Conservation (phyloP, 2,329 filamentous ascomycete species). For the Fusarium sp. region DNA sequence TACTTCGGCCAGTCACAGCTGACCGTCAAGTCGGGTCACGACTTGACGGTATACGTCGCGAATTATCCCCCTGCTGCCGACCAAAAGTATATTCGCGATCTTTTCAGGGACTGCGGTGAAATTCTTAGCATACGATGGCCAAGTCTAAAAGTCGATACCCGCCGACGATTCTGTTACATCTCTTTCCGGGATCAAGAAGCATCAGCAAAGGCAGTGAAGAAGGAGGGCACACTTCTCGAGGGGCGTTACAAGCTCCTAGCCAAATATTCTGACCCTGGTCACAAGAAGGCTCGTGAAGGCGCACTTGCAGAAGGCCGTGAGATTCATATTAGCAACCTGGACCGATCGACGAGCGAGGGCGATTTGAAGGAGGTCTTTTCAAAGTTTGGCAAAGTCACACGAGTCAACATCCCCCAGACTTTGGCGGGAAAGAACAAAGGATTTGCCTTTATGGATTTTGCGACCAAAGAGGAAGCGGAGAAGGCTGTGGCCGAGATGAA, state of each 20-base stretch:
- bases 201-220: conserved; percentile 78
- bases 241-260: conserved; percentile 78
- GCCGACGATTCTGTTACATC: conserved; percentile 94
- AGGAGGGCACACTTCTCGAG: conserved; percentile 80
- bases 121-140: conserved; percentile 91
- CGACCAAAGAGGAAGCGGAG: conserved; percentile 77
- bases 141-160: conserved; percentile 89
- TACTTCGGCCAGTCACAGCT: conserved; percentile 82
- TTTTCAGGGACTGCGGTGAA: conserved; percentile 84
- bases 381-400: conserved; percentile 82
- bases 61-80: conserved; percentile 89
- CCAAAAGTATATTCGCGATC: conserved; percentile 75
- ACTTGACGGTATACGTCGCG: conserved; percentile 88
- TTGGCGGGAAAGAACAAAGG: conserved; percentile 80
- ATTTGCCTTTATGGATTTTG: conserved; percentile 85
- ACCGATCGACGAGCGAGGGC: conserved; percentile 72
- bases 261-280: conserved; percentile 86
- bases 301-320: conserved; percentile 90
- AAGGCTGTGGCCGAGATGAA: conserved; percentile 78
- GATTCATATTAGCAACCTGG: conserved; percentile 81
- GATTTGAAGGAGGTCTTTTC: conserved; percentile 81
- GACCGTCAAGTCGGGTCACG: conserved; percentile 79
- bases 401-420: conserved; percentile 79
- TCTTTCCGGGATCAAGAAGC: conserved; percentile 82
- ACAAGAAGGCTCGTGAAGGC: conserved; percentile 84